Evolutionary conservation across 768 basidiomycete genomes (phyloP).

Genomic region (Tulasnella sp.): DNA sequence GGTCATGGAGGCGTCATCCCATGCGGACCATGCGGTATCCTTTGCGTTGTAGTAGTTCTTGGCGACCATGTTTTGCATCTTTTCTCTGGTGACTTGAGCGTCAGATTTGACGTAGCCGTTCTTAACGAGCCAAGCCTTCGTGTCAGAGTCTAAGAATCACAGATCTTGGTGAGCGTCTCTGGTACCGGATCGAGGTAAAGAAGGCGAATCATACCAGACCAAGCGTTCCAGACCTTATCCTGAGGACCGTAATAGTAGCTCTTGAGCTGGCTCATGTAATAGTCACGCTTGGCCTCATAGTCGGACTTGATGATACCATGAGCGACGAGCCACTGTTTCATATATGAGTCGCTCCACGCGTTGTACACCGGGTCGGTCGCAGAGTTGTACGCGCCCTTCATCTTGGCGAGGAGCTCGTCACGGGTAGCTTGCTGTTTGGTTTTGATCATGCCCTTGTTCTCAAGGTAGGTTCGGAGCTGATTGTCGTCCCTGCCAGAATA

Average conservation of each 20-base stretch:
- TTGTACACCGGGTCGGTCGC: slow-evolving; percentile 60
- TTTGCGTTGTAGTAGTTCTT: slow-evolving; percentile 54
- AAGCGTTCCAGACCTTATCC: slow-evolving; percentile 27
- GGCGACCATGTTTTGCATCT: slow-evolving; percentile 61
- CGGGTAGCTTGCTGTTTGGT: slow-evolving; percentile 49
- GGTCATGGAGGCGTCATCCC: slow-evolving; percentile 63
- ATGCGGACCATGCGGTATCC: slow-evolving; percentile 30
- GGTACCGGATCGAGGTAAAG: not conserved
- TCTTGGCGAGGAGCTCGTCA: slow-evolving; percentile 55
- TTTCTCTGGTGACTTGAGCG: slow-evolving; percentile 54
- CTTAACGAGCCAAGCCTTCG: slow-evolving; percentile 68
- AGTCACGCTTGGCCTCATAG: slow-evolving; percentile 46
- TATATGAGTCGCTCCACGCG: slow-evolving; percentile 77
- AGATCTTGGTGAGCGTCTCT: slow-evolving; percentile 31
- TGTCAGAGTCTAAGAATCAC: slow-evolving; percentile 55
- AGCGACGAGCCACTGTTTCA: slow-evolving; percentile 72
- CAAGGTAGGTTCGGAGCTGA: slow-evolving; percentile 57
- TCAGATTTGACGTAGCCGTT: slow-evolving; percentile 64
- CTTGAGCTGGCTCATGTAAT: slow-evolving; percentile 56
- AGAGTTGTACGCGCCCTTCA: slow-evolving; percentile 51
- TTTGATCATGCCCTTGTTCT: slow-evolving; percentile 60
- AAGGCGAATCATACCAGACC: slow-evolving; percentile 18
- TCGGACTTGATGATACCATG: slow-evolving; percentile 61
- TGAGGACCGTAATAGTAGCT: slow-evolving; percentile 56
- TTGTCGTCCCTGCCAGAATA: slow-evolving; percentile 42